These are phyloP conservation scores for Phaeosphaeriaceae sp. DNA, from an alignment of 2,329 filamentous ascomycete species.

Conservation along the genomic window DNA sequence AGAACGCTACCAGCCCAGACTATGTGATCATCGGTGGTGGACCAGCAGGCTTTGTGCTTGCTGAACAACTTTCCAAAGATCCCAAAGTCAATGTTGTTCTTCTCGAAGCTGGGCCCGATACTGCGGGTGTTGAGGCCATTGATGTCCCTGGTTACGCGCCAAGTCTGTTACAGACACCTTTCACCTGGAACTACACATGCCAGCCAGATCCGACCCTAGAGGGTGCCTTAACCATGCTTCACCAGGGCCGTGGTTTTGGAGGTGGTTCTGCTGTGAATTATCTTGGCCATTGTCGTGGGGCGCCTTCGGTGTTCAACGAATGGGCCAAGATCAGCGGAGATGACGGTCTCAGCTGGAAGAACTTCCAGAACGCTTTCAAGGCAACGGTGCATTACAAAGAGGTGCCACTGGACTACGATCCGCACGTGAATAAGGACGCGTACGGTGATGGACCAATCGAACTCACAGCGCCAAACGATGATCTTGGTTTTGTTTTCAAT, in stretches of 20 bases:
- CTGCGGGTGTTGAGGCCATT: background rate
- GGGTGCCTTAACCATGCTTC: background rate
- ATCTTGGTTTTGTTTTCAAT: background rate
- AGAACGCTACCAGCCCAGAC: background rate
- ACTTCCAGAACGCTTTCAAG: background rate
- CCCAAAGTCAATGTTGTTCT: background rate
- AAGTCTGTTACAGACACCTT: background rate
- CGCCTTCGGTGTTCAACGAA: background rate
- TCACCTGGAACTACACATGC: background rate
- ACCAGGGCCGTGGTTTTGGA: background rate
- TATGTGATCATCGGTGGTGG: background rate
- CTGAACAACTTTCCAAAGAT: background rate
- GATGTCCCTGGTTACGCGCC: background rate
- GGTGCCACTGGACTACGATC: background rate
- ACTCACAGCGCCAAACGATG: background rate
- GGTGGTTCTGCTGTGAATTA: background rate
- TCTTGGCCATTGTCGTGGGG: background rate
- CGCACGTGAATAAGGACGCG: background rate
- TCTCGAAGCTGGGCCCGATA: background rate
- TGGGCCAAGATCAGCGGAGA: background rate
- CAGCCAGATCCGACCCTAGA: background rate
- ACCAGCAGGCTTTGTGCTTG: background rate
- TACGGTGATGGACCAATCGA: background rate
- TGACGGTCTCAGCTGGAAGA: background rate
- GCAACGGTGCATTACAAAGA: background rate